phyloP scores from a whole-genome alignment of 306 rosid species.

The Canavalia ensiformis region DNA sequence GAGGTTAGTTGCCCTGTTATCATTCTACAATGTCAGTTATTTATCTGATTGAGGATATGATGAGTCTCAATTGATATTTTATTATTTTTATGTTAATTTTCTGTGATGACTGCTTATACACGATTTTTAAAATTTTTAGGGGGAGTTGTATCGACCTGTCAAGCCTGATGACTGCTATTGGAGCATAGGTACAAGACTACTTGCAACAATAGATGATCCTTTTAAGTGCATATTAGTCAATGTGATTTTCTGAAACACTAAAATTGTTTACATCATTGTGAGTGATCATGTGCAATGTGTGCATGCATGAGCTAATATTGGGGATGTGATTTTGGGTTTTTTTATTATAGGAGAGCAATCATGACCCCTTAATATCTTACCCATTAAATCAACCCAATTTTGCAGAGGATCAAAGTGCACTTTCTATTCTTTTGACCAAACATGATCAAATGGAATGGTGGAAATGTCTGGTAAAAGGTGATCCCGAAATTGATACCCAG shows the following conservation, averaged over 20 bases:
- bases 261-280: not conserved
- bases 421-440: slow-evolving; percentile 93
- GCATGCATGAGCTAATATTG: slow-evolving; percentile 2
- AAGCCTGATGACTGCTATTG: slow-evolving; percentile 90
- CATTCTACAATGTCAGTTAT: not conserved
- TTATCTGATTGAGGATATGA: slow-evolving; percentile 2
- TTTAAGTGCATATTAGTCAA: not conserved
- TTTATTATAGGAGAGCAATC: not conserved
- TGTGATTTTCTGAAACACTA: not conserved
- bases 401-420: slow-evolving; percentile 86
- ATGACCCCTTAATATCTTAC: slow-evolving; percentile 27
- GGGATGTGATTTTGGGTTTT: not conserved
- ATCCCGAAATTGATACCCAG: slow-evolving; percentile 89
- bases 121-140: slow-evolving; percentile 56
- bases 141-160: slow-evolving; percentile 65
- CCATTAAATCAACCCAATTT: slow-evolving; percentile 14
- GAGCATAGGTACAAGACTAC: slow-evolving; percentile 76
- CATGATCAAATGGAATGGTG: slow-evolving; percentile 99
- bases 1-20: slow-evolving; percentile 64
- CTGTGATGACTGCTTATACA: slow-evolving; percentile 16
- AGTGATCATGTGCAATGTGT: slow-evolving; percentile 1
- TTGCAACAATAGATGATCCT: slow-evolving; percentile 11
- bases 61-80: not conserved
- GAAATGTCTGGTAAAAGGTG: slow-evolving; percentile 90
- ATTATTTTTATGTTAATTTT: not conserved